Evolutionary conservation across 2,329 filamentous ascomycete species (phyloP).

Genomic region (Akanthomyces uredinophilus): DNA sequence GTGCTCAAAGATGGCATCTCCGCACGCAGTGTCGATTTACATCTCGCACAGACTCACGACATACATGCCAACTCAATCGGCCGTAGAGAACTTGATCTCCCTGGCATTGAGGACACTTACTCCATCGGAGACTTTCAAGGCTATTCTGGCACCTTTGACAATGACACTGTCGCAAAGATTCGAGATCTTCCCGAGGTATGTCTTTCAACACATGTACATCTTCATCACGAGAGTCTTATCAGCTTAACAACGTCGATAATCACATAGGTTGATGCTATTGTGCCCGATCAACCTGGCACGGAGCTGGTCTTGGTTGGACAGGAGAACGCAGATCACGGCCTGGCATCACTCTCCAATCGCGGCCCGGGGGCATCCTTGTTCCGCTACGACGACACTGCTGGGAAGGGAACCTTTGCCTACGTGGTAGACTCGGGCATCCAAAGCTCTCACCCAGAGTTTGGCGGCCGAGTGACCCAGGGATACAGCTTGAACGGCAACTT

Average conservation of each 20-base stretch:
- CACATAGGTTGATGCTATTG: not conserved
- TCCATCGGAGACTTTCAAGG: not conserved
- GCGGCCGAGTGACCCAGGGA: not conserved
- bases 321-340: not conserved
- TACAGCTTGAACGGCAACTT: not conserved
- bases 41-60: not conserved
- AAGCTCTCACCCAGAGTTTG: not conserved
- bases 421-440: not conserved
- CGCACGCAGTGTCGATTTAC: not conserved
- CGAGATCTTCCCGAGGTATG: not conserved
- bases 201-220: no score
- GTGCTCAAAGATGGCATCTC: not conserved
- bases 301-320: not conserved
- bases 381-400: not conserved
- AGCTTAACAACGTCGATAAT: no score
- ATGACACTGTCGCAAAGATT: not conserved
- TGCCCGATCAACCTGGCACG: not conserved
- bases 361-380: not conserved
- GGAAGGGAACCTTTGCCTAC: not conserved
- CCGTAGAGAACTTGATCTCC: not conserved
- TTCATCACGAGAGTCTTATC: no score
- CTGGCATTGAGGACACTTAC: not conserved
- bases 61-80: not conserved
- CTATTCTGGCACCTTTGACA: not conserved
- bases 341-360: not conserved